phyloP scores from a whole-genome alignment of 495 filamentous ascomycete genomes.

The Trichocladium uniseriatum region DNA sequence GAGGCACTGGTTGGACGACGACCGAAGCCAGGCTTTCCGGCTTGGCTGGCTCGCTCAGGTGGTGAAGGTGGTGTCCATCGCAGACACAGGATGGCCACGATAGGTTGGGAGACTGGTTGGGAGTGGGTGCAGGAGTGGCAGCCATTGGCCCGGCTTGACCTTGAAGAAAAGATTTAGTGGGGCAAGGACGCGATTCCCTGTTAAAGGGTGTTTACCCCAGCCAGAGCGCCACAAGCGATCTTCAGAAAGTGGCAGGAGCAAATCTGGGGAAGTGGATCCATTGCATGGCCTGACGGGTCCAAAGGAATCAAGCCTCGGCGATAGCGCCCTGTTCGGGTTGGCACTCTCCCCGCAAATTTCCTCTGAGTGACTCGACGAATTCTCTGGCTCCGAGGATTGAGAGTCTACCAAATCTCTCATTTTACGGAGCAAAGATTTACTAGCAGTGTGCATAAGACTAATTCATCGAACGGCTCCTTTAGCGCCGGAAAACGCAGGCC shows the following conservation, averaged over 20 bases:
- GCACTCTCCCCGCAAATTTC: background rate
- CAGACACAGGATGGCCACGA: too few species aligned
- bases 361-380: too few species aligned
- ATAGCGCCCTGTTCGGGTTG: background rate
- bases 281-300: conserved; percentile 10
- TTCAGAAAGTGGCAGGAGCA: background rate
- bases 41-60: too few species aligned
- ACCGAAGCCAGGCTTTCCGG: too few species aligned
- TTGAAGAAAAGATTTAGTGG: background rate
- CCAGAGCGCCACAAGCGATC: background rate
- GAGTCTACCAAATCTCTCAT: too few species aligned
- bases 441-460: too few species aligned
- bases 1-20: too few species aligned
- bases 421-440: too few species aligned
- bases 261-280: conserved; percentile 10
- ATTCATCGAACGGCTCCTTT: too few species aligned
- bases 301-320: conserved; percentile 6
- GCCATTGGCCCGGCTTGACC: background rate
- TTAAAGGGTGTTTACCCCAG: background rate
- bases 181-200: background rate
- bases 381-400: too few species aligned
- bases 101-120: background rate
- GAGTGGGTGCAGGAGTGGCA: background rate
- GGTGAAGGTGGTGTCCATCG: too few species aligned
- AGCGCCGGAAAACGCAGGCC: too few species aligned